Conservation (phyloP, 2,329 filamentous ascomycete species). For the Alternaria brassicae region DNA sequence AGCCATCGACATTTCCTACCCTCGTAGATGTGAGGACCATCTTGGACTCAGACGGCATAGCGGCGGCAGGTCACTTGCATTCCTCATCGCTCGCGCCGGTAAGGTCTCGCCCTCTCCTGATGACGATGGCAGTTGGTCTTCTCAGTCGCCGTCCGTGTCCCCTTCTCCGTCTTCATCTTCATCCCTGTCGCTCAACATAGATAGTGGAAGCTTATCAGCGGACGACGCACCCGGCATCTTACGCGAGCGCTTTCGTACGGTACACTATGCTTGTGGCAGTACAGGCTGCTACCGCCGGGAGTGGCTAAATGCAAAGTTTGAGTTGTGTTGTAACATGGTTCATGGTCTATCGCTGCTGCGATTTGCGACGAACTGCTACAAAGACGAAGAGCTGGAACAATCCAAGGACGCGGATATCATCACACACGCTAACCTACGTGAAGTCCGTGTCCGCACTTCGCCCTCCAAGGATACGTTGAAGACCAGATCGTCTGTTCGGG, state of each 20-base stretch:
- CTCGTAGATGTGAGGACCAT: not conserved
- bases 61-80: not conserved
- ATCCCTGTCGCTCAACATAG: not conserved
- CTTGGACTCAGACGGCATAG: not conserved
- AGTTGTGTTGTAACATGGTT: not conserved
- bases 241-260: not conserved
- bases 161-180: not conserved
- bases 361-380: not conserved
- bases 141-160: not conserved
- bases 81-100: not conserved
- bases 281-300: not conserved
- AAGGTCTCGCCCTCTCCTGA: not conserved
- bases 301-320: not conserved
- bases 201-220: not conserved
- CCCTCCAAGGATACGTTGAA: not conserved
- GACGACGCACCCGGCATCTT: not conserved
- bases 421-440: not conserved
- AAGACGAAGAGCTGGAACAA: not conserved
- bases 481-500: not conserved
- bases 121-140: not conserved
- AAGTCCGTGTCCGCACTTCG: not conserved
- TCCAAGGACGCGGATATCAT: not conserved
- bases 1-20: not conserved
- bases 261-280: not conserved
- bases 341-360: not conserved